These are phyloP conservation scores for Erysimum cheiranthoides DNA, from an alignment of 345 rosid genomes.

Conservation along the genomic window DNA sequence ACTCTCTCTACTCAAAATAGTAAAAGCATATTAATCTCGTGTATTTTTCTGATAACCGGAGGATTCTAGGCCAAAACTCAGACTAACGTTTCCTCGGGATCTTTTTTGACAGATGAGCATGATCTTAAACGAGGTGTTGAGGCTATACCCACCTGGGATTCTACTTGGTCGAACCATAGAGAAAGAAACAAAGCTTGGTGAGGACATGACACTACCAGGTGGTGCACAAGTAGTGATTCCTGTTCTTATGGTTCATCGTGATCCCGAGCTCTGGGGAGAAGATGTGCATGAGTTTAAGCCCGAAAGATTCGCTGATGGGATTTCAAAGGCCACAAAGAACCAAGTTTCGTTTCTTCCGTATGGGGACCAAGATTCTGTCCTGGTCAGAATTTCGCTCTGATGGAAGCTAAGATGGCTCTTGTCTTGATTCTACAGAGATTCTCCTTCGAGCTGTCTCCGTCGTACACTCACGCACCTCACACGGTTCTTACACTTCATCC, in stretches of 20 bases:
- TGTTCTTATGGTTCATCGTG: constrained; percentile 52
- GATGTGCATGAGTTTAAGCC: constrained; percentile 67
- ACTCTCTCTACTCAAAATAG: constrained; percentile 58
- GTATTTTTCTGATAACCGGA: background rate
- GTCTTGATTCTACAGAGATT: constrained; percentile 55
- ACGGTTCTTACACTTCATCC: constrained; percentile 49
- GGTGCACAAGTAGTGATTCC: constrained; percentile 48
- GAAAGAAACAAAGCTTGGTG: constrained; percentile 54
- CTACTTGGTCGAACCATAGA: constrained; percentile 30
- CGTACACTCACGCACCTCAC: constrained; percentile 54
- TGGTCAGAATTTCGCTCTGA: constrained; percentile 60
- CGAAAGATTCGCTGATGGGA: constrained; percentile 54
- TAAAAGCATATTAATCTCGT: constrained; percentile 28
- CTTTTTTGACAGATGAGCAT: constrained; percentile 36
- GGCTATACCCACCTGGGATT: constrained; percentile 47
- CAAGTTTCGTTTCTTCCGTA: constrained; percentile 44
- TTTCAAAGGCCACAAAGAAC: constrained; percentile 63
- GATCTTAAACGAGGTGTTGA: constrained; percentile 47
- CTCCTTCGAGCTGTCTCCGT: constrained; percentile 56
- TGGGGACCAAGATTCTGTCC: constrained; percentile 57
- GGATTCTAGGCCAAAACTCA: background rate
- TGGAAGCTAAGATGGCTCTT: constrained; percentile 62
- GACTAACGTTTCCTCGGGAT: background rate
- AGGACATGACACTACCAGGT: constrained; percentile 49
- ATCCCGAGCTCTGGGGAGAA: constrained; percentile 60